A percentile compares a stretch with the other conserved stretches of the same genome.
Evolutionary conservation across 352 stramenopile genomes (phyloP).

Genomic region (Globisporangium spinosum): DNA sequence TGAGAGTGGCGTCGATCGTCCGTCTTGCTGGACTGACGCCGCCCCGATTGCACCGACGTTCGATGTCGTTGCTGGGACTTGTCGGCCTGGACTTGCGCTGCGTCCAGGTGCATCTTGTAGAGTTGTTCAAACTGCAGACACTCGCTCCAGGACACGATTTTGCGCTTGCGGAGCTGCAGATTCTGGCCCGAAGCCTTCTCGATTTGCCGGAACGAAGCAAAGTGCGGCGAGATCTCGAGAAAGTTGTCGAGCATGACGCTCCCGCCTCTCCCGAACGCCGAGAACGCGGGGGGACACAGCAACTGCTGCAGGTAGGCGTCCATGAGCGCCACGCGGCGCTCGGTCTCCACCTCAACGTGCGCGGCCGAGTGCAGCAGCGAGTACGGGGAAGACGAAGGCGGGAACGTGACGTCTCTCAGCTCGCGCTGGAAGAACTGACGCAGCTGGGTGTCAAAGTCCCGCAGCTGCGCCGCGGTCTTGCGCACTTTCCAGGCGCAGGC

Average conservation of each 20-base stretch:
- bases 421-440: constrained; percentile 38
- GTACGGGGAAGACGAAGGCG: constrained; percentile 22
- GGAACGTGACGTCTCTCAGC: constrained; percentile 50
- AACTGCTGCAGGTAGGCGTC: constrained; percentile 54
- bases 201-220: constrained; percentile 40
- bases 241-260: constrained; percentile 65
- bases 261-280: constrained; percentile 48
- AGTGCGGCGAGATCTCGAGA: constrained; percentile 56
- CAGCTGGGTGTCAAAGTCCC: constrained; percentile 49
- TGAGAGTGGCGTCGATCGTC: constrained; percentile 9
- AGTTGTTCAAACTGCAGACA: constrained; percentile 51
- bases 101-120: constrained; percentile 44
- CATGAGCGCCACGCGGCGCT: constrained; percentile 34
- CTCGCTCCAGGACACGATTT: constrained; percentile 48
- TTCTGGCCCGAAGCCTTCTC: constrained; percentile 43
- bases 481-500: constrained; percentile 44
- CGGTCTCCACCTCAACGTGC: constrained; percentile 29
- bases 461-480: constrained; percentile 45
- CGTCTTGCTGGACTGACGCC: not conserved
- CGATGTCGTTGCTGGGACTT: constrained; percentile 6
- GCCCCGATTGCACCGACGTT: constrained; percentile 1
- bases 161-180: constrained; percentile 43
- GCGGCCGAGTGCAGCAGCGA: constrained; percentile 25
- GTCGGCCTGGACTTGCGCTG: constrained; percentile 14
- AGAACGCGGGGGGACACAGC: constrained; percentile 47